phyloP scores from a whole-genome alignment of 306 rosid species.

The Canavalia ensiformis region DNA sequence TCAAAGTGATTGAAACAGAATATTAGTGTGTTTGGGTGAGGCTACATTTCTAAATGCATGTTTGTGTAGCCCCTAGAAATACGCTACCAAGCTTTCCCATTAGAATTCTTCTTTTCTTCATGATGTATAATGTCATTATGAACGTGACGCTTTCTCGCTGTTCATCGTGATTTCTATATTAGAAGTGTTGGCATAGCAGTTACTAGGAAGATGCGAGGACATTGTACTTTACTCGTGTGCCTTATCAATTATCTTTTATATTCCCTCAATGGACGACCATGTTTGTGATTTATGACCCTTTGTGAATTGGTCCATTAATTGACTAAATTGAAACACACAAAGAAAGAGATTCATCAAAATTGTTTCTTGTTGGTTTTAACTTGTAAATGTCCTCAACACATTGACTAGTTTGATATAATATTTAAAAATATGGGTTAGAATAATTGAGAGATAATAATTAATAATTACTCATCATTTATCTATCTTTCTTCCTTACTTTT shows the following conservation, averaged over 20 bases:
- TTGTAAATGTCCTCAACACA: not conserved
- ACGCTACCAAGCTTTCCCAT: not conserved
- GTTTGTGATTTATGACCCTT: not conserved
- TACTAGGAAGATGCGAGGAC: not conserved
- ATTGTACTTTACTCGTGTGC: not conserved
- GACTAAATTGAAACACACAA: slow-evolving; percentile 14
- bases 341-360: not conserved
- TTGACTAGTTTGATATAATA: slow-evolving; percentile 34
- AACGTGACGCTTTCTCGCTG: not conserved
- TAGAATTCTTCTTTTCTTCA: too few relatives aligned
- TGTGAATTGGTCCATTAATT: not conserved
- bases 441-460: not conserved
- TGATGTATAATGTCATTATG: not conserved
- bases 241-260: not conserved
- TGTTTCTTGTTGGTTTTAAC: not conserved
- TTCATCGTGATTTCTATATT: not conserved
- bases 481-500: not conserved
- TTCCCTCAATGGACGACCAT: not conserved
- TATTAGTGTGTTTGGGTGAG: not conserved
- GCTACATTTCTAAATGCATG: not conserved
- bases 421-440: not conserved
- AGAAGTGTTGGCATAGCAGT: not conserved
- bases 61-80: not conserved
- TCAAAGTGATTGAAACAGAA: not conserved
- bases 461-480: not conserved